Conservation (phyloP, 495 filamentous ascomycete genomes). For the Beverwykella pulmonaria region DNA sequence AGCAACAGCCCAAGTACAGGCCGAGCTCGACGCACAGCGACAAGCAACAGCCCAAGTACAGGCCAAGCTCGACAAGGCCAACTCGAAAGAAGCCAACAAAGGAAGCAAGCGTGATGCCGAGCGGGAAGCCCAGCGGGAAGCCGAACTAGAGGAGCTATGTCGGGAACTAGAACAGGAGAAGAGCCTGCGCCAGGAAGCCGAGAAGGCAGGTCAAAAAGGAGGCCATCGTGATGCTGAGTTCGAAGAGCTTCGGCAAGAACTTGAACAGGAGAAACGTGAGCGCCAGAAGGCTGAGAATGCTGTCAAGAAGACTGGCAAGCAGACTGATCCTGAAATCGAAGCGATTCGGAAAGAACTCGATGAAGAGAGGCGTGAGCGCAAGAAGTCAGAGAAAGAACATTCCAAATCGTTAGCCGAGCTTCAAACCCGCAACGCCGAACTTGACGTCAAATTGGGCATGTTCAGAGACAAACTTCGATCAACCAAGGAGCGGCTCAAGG, state of each 20-base stretch:
- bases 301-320: constrained; percentile 19
- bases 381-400: constrained; percentile 46
- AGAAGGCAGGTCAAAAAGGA: constrained; percentile 44
- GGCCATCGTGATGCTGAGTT: constrained; percentile 50
- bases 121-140: constrained; percentile 40
- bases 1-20: constrained; percentile 62
- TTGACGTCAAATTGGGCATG: constrained; percentile 69
- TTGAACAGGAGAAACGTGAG: constrained; percentile 40
- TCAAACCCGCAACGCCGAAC: constrained; percentile 57
- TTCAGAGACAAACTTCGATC: constrained; percentile 66
- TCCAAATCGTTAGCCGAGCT: constrained; percentile 49
- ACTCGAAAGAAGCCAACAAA: constrained; percentile 62
- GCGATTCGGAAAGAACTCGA: constrained; percentile 48
- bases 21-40: constrained; percentile 59
- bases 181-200: constrained; percentile 19
- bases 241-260: constrained; percentile 28
- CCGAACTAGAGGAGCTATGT: constrained; percentile 52
- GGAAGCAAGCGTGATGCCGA: constrained; percentile 37
- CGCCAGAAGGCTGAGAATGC: constrained; percentile 31
- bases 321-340: constrained; percentile 32
- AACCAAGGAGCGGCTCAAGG: constrained; percentile 71
- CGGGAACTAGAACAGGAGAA: constrained; percentile 40
- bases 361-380: constrained; percentile 50
- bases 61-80: constrained; percentile 64
- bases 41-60: constrained; percentile 63